Percentiles rank a stretch among this genome's conserved stretches.
Conservation (phyloP, 768 basidiomycete genomes). For the Rhizopogon vulgaris region DNA sequence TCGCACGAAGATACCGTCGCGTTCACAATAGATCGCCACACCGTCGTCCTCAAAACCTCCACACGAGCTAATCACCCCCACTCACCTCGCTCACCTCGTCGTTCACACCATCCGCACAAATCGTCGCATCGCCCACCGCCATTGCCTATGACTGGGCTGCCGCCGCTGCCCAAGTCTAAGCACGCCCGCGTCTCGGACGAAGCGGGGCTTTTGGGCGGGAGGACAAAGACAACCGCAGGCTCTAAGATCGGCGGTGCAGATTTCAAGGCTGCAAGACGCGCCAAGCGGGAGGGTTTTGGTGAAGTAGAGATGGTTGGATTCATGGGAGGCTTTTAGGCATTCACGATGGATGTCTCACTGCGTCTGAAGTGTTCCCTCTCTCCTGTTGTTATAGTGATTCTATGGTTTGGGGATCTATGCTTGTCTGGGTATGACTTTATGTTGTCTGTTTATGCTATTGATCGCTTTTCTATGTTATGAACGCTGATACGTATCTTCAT, state of each 20-base stretch:
- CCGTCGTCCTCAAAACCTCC: slow-evolving; percentile 12
- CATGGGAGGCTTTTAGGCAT: slow-evolving; percentile 3
- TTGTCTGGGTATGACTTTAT: background rate
- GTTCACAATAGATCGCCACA: slow-evolving; percentile 23
- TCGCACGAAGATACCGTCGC: slow-evolving; percentile 15
- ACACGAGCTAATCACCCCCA: slow-evolving; percentile 13
- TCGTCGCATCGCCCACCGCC: slow-evolving; percentile 23
- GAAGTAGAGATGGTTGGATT: slow-evolving; percentile 28
- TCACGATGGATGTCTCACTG: too few relatives aligned
- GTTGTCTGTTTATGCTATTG: background rate
- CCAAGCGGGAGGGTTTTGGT: slow-evolving; percentile 20
- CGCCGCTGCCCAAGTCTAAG: slow-evolving; percentile 17
- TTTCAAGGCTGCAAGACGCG: slow-evolving; percentile 22
- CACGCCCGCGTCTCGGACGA: slow-evolving; percentile 11
- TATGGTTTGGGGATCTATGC: background rate
- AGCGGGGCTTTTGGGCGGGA: slow-evolving; percentile 15
- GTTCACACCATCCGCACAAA: slow-evolving; percentile 9
- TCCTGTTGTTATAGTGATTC: background rate
- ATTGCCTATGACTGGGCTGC: slow-evolving; percentile 10
- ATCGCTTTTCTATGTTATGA: background rate
- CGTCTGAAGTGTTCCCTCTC: too few relatives aligned
- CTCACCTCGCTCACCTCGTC: slow-evolving; percentile 2
- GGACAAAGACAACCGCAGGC: slow-evolving; percentile 15
- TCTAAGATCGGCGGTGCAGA: slow-evolving; percentile 22
- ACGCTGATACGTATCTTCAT: background rate